A percentile compares a stretch with the other conserved stretches of the same genome.
Evolutionary conservation across 2,329 filamentous ascomycete species (phyloP).

Genomic region (Fusarium virguliforme): DNA sequence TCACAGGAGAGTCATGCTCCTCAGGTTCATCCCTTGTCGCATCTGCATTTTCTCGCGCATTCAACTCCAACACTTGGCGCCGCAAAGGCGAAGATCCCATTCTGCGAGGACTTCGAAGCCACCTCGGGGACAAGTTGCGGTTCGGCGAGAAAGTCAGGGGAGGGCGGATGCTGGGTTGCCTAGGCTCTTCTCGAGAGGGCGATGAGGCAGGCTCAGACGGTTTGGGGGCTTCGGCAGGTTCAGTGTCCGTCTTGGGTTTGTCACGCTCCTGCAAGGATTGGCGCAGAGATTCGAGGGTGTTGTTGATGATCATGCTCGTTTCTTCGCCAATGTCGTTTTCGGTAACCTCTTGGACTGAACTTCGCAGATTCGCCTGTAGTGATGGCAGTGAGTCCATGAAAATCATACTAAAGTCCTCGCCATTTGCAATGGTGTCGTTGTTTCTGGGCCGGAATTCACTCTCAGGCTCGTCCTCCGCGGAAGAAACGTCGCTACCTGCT

Average conservation of each 20-base stretch:
- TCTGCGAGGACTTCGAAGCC: conserved; percentile 58
- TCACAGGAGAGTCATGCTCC: conserved; percentile 25
- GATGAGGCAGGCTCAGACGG: conserved; percentile 12
- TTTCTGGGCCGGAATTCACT: conserved; percentile 41
- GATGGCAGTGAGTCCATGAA: conserved; percentile 70
- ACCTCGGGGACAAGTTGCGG: conserved; percentile 50
- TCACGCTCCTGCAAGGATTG: conserved; percentile 51
- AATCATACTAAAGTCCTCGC: conserved; percentile 74
- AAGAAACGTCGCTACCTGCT: conserved; percentile 56
- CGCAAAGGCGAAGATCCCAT: conserved; percentile 52
- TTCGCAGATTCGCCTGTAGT: conserved; percentile 61
- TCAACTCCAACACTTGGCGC: conserved; percentile 55
- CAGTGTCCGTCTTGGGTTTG: conserved; percentile 23
- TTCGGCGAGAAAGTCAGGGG: conserved; percentile 43
- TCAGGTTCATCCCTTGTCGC: conserved; percentile 14
- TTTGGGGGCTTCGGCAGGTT: conserved; percentile 27
- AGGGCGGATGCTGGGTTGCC: conserved; percentile 39
- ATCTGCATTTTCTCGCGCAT: conserved; percentile 47
- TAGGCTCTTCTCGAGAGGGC: conserved; percentile 31
- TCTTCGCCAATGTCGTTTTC: conserved; percentile 69
- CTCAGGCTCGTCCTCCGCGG: conserved; percentile 53
- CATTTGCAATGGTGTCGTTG: conserved; percentile 64
- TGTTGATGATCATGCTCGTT: conserved; percentile 71
- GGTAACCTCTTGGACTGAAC: conserved; percentile 53
- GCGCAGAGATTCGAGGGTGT: conserved; percentile 68